Evolutionary conservation across 2,329 filamentous ascomycete species (phyloP), one percentile per base, ranked within the genome.

Genomic region (Epichloe sibirici): DNA sequence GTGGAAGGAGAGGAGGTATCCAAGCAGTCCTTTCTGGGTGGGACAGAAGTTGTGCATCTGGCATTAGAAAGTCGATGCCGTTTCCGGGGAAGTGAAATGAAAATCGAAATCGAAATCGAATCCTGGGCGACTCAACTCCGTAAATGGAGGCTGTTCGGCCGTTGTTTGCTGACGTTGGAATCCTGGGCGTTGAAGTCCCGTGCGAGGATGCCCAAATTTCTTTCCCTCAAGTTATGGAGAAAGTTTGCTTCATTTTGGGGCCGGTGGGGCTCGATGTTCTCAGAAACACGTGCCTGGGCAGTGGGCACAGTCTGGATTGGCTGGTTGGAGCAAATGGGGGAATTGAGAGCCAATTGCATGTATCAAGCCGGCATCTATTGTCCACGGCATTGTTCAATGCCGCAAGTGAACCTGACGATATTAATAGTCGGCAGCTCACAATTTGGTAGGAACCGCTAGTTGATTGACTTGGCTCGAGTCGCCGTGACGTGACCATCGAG

Each of bases 1-100:
- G 60, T 61, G 51, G 11, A 17, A 45, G 45, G 31, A 15, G 42
- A 44, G 25, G 42, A 44, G 25, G 21, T 31, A 31, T 31, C 15
- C n/a, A 35, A 44, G 25, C 25, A 44, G 25, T 21, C n/a, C 17
- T 35, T 21, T 21, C 28, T 25, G n/a, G 21, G 31, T 25, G 34
- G 12, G 28, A 49, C 9, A 8, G 12, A 40, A 23, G 35, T 5
- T 17, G 34, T 35, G 31, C 9, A 13, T 17, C n/a, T 35, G 17
- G 15, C 17, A 6, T 37, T 23, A 12, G 17, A 39, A 39, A 3
- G 13, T 40, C 15, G 35, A 48, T 31, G 37, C 28, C 44, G 13
- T 7, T 39, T 13, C n/a, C 11, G 7, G 38, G 13, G 38, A 35
- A 34, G 7, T 35, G 8, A 17, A 9, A 45, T 45, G 25, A 34